Base-by-base conservation (phyloP, 1,139 yeast species). In the Barnettozyma hawaiiensis region DNA sequence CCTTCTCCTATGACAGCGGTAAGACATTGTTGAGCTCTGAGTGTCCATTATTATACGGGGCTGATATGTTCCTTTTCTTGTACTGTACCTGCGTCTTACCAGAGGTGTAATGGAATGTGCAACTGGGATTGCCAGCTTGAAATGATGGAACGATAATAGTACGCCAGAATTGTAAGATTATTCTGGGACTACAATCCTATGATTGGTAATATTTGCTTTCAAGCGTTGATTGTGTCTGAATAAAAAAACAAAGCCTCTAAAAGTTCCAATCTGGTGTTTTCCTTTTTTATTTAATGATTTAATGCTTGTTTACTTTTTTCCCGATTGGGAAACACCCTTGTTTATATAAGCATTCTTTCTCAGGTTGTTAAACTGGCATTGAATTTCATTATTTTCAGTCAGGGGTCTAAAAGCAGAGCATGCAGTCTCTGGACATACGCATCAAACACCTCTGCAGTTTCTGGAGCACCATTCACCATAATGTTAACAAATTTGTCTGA, bases 1-100 rank as follows among this genome's bases (percentile, higher is more conserved):
- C 39, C 57, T 48, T 36, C 57, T 43, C 42, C 38, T 51, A 35
- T 53, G 58, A 1, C 49, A 44, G 24, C 33, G 47, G 40, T 37
- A 49, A 5, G 56, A 48, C 56, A 51, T 52, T 11, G 24, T 23
- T n/a, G n/a, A 11, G 8, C 11, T 7, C 23, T 22, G 23, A 11
- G 9, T 20, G 7, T 22, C 11, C 9, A 22, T 22, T 22, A 9
- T 7, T 22, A 22, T 9, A 22, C 3, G 23, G 11, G n/a, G n/a
- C n/a, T n/a, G n/a, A n/a, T n/a, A n/a, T n/a, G n/a, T n/a, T n/a
- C n/a, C n/a, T n/a, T n/a, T n/a, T n/a, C n/a, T n/a, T n/a, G n/a
- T n/a, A n/a, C n/a, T 22, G 5, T 22, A 22, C 9, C 23, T 9
- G 23, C 9, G 7, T 20, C 21, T 20, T 22, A 7, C 9, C 9